Conservation (phyloP, 2,329 filamentous ascomycete species). For the Hypoxylon sp. region DNA sequence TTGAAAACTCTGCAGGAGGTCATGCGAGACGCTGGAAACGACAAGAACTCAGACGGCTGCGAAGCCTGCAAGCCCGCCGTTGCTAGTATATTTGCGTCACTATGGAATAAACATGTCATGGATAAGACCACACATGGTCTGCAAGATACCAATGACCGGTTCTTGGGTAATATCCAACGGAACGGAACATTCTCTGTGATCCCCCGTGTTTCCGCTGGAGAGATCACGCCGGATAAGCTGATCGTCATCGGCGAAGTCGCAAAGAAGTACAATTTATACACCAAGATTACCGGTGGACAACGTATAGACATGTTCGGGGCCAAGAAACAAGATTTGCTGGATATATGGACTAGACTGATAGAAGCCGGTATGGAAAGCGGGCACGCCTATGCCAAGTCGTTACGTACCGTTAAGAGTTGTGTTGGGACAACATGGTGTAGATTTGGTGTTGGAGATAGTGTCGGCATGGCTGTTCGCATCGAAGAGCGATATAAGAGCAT, state of each 20-base stretch:
- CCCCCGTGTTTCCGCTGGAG: constrained; percentile 84
- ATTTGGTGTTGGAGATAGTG: constrained; percentile 89
- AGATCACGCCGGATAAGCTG: constrained; percentile 89
- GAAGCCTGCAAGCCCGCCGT: constrained; percentile 89
- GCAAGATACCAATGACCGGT: constrained; percentile 92
- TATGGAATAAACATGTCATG: constrained; percentile 89
- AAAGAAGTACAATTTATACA: constrained; percentile 86
- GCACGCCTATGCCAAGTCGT: constrained; percentile 89
- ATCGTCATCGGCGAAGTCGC: constrained; percentile 87
- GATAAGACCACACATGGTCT: constrained; percentile 77
- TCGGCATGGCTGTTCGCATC: constrained; percentile 88
- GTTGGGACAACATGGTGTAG: constrained; percentile 93
- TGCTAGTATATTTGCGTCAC: constrained; percentile 81
- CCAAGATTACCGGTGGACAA: constrained; percentile 92
- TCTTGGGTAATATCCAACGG: constrained; percentile 89
- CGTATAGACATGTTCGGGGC: constrained; percentile 95
- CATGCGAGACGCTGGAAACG: constrained; percentile 82
- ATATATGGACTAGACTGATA: constrained; percentile 85
- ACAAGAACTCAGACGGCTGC: constrained; percentile 80
- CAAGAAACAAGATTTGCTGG: constrained; percentile 84
- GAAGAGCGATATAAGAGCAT: constrained; percentile 95
- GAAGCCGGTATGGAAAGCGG: constrained; percentile 91
- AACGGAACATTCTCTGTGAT: constrained; percentile 93
- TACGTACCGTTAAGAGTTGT: constrained; percentile 91
- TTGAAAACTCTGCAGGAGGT: constrained; percentile 79